These are phyloP conservation scores for Phytopythium helicoides DNA, from an alignment of 352 stramenopile species.

Conservation along the genomic window DNA sequence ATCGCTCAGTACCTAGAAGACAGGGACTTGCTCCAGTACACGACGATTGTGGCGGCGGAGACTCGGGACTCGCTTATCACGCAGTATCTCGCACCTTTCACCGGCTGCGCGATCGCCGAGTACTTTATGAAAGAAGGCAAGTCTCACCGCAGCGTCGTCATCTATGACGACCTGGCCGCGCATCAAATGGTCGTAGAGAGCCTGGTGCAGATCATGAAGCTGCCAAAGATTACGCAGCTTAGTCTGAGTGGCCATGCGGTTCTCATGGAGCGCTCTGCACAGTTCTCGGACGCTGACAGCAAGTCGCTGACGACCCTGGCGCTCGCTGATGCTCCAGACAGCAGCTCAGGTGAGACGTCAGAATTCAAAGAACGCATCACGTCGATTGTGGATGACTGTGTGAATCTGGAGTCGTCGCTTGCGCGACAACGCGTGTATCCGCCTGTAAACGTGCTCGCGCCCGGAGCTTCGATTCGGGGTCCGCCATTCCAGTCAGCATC, in stretches of 20 bases:
- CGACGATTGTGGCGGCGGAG: constrained; percentile 64
- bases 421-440: constrained; percentile 57
- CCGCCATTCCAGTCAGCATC: constrained; percentile 75
- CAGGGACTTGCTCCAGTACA: constrained; percentile 41
- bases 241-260: constrained; percentile 68
- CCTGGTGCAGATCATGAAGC: constrained; percentile 66
- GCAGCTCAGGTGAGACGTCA: constrained; percentile 32
- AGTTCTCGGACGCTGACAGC: constrained; percentile 38
- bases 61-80: constrained; percentile 68
- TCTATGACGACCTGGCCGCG: constrained; percentile 79
- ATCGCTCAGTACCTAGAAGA: constrained; percentile 54
- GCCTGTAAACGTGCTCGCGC: constrained; percentile 64
- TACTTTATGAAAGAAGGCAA: constrained; percentile 57
- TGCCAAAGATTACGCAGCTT: constrained; percentile 55
- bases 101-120: constrained; percentile 69
- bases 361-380: constrained; percentile 64
- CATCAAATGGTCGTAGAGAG: constrained; percentile 73
- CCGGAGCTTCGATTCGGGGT: constrained; percentile 60
- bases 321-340: constrained; percentile 63
- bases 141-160: constrained; percentile 54
- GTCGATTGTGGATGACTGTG: constrained; percentile 72
- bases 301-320: constrained; percentile 67
- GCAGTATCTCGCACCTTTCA: constrained; percentile 83
- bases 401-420: constrained; percentile 49
- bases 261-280: constrained; percentile 76